Base-by-base conservation (phyloP, 768 basidiomycete genomes). In the Lactarius hengduanensis region DNA sequence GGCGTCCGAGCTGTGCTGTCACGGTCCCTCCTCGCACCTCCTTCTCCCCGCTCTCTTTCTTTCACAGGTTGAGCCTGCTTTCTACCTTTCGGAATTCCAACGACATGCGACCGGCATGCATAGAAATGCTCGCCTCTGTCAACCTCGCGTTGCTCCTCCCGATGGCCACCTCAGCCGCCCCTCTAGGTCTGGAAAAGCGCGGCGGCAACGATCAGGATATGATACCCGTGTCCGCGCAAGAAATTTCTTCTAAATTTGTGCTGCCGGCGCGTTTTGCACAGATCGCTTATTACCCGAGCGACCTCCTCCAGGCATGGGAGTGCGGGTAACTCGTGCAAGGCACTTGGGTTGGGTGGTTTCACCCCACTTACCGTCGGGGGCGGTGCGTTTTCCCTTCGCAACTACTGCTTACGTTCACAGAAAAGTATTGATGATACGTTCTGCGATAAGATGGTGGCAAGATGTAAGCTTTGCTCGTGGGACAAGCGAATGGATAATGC, bases 181-280 rank as follows among this genome's bases (percentile, higher is more conserved):
- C n/a, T n/a, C n/a, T n/a, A n/a, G n/a, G n/a, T n/a, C n/a, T n/a
- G n/a, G n/a, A n/a, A n/a, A n/a, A n/a, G n/a, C n/a, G n/a, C n/a
- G n/a, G n/a, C n/a, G n/a, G n/a, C n/a, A n/a, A n/a, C n/a, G n/a
- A n/a, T n/a, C n/a, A n/a, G n/a, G n/a, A n/a, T n/a, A n/a, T n/a
- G n/a, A n/a, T 26, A 1, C 32, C 50, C 5, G 60, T 62, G 18
- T 16, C 50, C 4, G 54, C 38, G 6, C 20, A 41, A 8, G 55
- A 50, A 11, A 34, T 41, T 22, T 45, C 34, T 30, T 36, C 36
- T 4, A 56, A 62, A 15, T 67, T 74, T 38, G 50, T 67, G n/a
- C 75, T 77, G 6, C 76, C 79, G 9, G 78, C 78, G 9, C 70
- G 73, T 34, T 80, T 80, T 69, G 64, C 69, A 11, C 78, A 77